A percentile compares a stretch with the other conserved stretches of the same genome.
These are phyloP conservation scores for Aspergillus sp. DNA, from an alignment of 2,329 filamentous ascomycete species.

Conservation along the genomic window DNA sequence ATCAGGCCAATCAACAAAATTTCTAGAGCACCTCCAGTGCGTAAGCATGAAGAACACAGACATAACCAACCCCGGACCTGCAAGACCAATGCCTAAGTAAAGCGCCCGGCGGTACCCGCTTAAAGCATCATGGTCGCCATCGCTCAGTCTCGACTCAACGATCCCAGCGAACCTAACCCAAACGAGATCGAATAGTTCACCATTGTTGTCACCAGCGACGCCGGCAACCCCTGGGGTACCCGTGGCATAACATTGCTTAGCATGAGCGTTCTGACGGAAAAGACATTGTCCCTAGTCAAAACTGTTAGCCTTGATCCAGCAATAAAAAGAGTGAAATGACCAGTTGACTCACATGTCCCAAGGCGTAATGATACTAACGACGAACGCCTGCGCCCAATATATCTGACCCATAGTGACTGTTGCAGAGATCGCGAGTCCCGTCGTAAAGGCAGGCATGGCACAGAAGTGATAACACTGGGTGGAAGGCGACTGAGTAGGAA, in stretches of 20 bases:
- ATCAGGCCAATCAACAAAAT: neutral
- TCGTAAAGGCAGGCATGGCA: constrained; percentile 45
- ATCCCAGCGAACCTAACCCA: constrained; percentile 69
- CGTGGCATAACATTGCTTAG: constrained; percentile 58
- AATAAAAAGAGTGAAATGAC: no score
- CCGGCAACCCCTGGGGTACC: constrained; percentile 58
- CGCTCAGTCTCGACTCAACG: constrained; percentile 57
- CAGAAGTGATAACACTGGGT: constrained; percentile 35
- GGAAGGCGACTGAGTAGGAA: constrained; percentile 38
- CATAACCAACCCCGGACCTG: constrained; percentile 29
- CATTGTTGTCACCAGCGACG: constrained; percentile 64
- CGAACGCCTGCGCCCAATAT: constrained; percentile 70
- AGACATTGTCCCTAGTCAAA: constrained; percentile 66
- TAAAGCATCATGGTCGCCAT: constrained; percentile 40
- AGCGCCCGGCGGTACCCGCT: constrained; percentile 45
- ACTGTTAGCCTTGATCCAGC: neutral
- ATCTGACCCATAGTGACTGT: constrained; percentile 58
- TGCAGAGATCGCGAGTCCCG: constrained; percentile 46
- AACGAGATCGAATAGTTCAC: constrained; percentile 73
- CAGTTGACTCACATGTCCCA: constrained; percentile 36
- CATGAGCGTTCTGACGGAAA: constrained; percentile 67
- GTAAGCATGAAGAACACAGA: constrained; percentile 24
- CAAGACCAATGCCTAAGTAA: constrained; percentile 46
- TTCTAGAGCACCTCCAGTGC: constrained; percentile 17
- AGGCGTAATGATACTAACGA: constrained; percentile 46